Conservation (phyloP, 2,329 filamentous ascomycete species). For the Sporothrix phasma region DNA sequence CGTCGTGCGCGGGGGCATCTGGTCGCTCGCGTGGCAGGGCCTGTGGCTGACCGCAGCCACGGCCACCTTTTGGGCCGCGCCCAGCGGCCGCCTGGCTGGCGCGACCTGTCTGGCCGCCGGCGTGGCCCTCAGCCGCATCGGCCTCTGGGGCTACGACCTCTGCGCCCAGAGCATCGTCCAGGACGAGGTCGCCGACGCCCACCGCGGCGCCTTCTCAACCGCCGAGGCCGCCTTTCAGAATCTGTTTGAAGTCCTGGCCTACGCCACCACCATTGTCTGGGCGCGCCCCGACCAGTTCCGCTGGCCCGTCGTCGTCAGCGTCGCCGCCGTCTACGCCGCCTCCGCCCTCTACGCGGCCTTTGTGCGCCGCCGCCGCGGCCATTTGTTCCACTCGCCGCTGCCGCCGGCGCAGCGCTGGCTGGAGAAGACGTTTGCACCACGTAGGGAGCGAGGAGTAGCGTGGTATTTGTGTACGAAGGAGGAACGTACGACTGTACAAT, state of each 20-base stretch:
- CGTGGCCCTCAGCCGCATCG: slow-evolving; percentile 46
- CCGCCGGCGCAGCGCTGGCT: slow-evolving; percentile 16
- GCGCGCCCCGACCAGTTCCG: slow-evolving; percentile 53
- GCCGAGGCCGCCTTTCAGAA: slow-evolving; percentile 61
- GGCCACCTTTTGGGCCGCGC: slow-evolving; percentile 30
- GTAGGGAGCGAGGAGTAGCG: background rate
- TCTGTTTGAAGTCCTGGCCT: slow-evolving; percentile 59
- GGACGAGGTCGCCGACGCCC: slow-evolving; percentile 44
- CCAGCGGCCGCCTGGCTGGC: slow-evolving; percentile 26
- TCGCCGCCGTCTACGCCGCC: slow-evolving; percentile 39
- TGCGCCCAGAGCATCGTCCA: slow-evolving; percentile 52
- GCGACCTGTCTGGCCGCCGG: slow-evolving; percentile 40
- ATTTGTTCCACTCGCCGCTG: slow-evolving; percentile 43
- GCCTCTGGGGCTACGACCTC: slow-evolving; percentile 53
- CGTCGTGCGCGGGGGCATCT: slow-evolving; percentile 55
- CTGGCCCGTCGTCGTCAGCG: slow-evolving; percentile 51
- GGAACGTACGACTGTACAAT: background rate
- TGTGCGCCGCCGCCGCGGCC: slow-evolving; percentile 47
- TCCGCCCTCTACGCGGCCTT: slow-evolving; percentile 45
- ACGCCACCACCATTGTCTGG: slow-evolving; percentile 55
- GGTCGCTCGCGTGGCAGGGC: slow-evolving; percentile 62
- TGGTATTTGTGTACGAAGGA: no score
- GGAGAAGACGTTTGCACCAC: slow-evolving; percentile 10
- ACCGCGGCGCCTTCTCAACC: slow-evolving; percentile 58
- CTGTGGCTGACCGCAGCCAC: slow-evolving; percentile 39